Conservation (phyloP, 2,329 filamentous ascomycete species). For the Colletotrichum camelliae region DNA sequence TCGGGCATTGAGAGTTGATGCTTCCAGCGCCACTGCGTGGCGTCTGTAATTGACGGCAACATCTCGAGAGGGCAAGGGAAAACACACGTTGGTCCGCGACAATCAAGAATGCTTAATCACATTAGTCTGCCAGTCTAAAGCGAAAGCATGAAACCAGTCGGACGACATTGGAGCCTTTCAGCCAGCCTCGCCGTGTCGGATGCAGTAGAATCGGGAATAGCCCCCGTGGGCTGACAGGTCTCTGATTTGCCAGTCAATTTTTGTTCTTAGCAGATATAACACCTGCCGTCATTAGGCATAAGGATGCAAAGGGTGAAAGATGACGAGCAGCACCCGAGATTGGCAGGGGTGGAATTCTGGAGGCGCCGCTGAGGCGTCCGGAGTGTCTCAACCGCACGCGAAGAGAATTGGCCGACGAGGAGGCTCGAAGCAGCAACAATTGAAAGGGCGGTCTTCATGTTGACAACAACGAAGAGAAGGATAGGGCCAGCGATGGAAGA, state of each 20-base stretch:
- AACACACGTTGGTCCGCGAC: background rate
- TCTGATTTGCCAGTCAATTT: background rate
- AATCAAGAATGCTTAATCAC: background rate
- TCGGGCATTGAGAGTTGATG: background rate
- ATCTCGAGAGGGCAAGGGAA: background rate
- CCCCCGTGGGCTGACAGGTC: background rate
- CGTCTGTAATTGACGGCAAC: background rate
- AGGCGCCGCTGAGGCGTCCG: background rate
- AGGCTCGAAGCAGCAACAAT: background rate
- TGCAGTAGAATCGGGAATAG: background rate
- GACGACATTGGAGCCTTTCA: background rate
- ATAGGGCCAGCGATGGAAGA: background rate
- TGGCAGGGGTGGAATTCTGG: background rate
- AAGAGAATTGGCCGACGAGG: background rate
- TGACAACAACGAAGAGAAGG: background rate
- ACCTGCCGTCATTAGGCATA: background rate
- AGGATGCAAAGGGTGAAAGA: background rate
- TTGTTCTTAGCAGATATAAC: background rate
- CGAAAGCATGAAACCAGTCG: background rate
- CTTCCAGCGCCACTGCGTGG: background rate
- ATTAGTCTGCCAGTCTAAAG: background rate
- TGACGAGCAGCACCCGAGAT: background rate
- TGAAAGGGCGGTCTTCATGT: background rate
- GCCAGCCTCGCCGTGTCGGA: background rate
- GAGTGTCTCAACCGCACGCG: background rate